Conservation (phyloP, 768 basidiomycete genomes). For the Serendipita sp. region DNA sequence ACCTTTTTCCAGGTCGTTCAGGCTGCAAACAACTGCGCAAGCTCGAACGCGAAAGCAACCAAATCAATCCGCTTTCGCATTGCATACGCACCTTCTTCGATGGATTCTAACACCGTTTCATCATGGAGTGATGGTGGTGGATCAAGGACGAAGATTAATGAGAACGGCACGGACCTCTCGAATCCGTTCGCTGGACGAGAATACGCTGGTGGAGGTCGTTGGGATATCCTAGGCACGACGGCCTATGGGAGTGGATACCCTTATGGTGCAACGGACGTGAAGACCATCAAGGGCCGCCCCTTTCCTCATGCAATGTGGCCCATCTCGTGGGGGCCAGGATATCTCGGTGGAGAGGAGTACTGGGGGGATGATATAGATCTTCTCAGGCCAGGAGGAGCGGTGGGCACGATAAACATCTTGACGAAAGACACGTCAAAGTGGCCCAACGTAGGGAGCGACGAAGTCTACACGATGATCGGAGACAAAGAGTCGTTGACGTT, state of each 20-base stretch:
- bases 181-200: background rate
- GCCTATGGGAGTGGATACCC: slow-evolving; percentile 8
- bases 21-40: no score
- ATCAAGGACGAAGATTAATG: background rate
- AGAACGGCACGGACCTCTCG: background rate
- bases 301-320: slow-evolving; percentile 6
- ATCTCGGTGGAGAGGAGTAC: slow-evolving; percentile 6
- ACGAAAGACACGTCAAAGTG: background rate
- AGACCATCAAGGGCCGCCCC: background rate
- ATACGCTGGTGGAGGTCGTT: slow-evolving; percentile 4
- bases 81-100: no score
- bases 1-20: no score
- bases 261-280: background rate
- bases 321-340: slow-evolving; percentile 4
- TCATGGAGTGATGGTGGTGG: no score
- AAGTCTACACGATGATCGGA: slow-evolving; percentile 2
- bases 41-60: no score
- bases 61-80: no score
- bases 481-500: slow-evolving; percentile 3
- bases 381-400: slow-evolving; percentile 4
- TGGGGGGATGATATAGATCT: background rate
- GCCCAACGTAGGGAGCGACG: background rate
- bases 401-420: background rate
- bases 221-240: background rate
- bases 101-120: no score